Base-by-base conservation (phyloP, 108 stramenopile genomes). In the Fistulifera pelliculosa region DNA sequence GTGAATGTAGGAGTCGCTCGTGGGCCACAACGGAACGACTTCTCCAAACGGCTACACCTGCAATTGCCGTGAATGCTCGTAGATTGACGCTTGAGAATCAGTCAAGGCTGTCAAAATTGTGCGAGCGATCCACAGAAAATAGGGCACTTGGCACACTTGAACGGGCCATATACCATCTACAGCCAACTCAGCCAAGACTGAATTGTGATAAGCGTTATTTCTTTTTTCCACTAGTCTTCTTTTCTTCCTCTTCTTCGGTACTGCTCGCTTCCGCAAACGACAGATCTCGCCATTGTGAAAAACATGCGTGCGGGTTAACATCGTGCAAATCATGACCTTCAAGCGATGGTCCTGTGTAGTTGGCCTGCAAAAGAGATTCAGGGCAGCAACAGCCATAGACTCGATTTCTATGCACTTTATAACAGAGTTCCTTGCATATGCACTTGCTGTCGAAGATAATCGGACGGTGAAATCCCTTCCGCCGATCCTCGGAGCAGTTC, bases 291-390 rank as follows among this genome's bases (percentile, higher is more conserved):
- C 22, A 38, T 23, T 51, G 12, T 2, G 22, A 27, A 61, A 83
- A 81, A 67, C 71, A 76, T 8, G 28, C 53, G 60, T 85, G 84
- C 4, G 88, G 84, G 60, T 90, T 79, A 21, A 85, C 69, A 10
- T 74, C 76, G 21, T 57, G 56, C 31, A 80, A 48, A 13, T 74
- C 48, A 41, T 62, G 41, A 27, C 4, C 16, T 25, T 73, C 65
- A 42, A 85, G 62, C 2, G 81, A 68, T 8, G 85, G 85, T 3
- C 91, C 86, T 25, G 84, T 87, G 65, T 92, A 92, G 53, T 92
- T 92, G 47, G 80, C 54, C 58, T 92, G 90, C 38, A 85, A 60
- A 85, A 92, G 21, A 92, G 55, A 60, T 92, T 85, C 47, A 92
- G 71, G 41, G 90, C 76, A 3, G 90, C 85, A 58, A 85, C 56